Percentiles rank a stretch among this genome's conserved stretches.
phyloP scores from a whole-genome alignment of 2,329 filamentous ascomycete species.

The Penicillium sp. region DNA sequence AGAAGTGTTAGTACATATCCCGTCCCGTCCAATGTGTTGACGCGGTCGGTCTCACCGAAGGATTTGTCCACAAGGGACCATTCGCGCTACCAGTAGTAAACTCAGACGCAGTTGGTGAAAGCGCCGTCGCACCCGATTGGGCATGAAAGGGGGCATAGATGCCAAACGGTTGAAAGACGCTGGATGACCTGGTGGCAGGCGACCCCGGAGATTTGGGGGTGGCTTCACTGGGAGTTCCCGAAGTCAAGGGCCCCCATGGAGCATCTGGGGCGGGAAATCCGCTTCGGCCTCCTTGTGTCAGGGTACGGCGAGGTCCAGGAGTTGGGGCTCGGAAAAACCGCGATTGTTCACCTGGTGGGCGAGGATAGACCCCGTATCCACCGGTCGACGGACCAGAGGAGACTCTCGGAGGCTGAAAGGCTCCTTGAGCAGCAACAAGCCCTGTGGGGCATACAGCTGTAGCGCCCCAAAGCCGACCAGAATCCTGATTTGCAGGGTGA shows the following conservation, averaged over 20 bases:
- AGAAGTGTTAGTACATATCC: not conserved
- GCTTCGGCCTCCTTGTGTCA: conserved; percentile 35
- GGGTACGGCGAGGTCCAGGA: conserved; percentile 31
- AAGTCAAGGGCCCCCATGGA: conserved; percentile 37
- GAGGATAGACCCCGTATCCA: conserved; percentile 32
- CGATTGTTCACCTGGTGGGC: conserved; percentile 35
- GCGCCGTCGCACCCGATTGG: conserved; percentile 63
- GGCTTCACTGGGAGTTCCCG: conserved; percentile 27
- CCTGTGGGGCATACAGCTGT: conserved; percentile 21
- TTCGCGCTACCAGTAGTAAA: conserved; percentile 58
- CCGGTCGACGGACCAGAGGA: conserved; percentile 37
- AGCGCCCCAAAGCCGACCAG: conserved; percentile 36
- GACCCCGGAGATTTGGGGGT: conserved; percentile 30
- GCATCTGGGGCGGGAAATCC: conserved; percentile 36
- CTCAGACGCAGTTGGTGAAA: conserved; percentile 74
- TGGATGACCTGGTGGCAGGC: conserved; percentile 30
- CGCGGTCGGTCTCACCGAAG: conserved; percentile 55
- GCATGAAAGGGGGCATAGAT: conserved; percentile 52
- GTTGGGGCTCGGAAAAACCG: conserved; percentile 30
- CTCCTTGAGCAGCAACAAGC: conserved; percentile 19
- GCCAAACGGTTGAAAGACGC: conserved; percentile 38
- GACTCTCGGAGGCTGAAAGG: conserved; percentile 36
- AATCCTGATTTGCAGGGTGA: conserved; percentile 29
- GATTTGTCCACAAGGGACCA: conserved; percentile 35
- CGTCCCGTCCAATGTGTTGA: not conserved